Conservation (phyloP, 1,284 basidiomycete species). For the Leccinum pallidistipes region DNA sequence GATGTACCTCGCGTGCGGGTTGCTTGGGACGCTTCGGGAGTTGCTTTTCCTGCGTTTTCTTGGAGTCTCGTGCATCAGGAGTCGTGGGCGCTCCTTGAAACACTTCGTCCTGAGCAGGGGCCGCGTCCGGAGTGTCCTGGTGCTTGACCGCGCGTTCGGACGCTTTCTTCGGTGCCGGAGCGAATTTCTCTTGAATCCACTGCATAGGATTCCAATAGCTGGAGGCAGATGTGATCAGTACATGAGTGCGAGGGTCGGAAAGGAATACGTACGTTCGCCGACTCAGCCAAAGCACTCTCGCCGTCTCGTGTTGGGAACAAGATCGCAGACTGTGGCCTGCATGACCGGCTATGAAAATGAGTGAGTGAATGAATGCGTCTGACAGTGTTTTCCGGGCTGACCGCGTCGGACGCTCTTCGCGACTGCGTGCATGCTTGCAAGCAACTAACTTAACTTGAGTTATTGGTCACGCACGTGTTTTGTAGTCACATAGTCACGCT, state of each 20-base stretch:
- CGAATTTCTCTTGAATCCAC: slow-evolving; percentile 64
- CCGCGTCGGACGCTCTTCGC: slow-evolving; percentile 13
- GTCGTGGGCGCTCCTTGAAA: slow-evolving; percentile 15
- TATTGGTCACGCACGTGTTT: slow-evolving; percentile 21
- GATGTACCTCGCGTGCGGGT: slow-evolving; percentile 30
- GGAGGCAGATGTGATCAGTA: slow-evolving; percentile 11
- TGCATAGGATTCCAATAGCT: slow-evolving; percentile 54
- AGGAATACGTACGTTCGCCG: slow-evolving; percentile 42
- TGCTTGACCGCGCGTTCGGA: slow-evolving; percentile 46
- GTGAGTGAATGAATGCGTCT: slow-evolving; percentile 1
- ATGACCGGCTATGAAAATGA: slow-evolving; percentile 11
- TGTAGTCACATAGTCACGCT: background rate
- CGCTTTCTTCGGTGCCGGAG: slow-evolving; percentile 41
- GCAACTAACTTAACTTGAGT: background rate
- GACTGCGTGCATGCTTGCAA: slow-evolving; percentile 35
- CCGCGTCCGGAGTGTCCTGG: slow-evolving; percentile 42
- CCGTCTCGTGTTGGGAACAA: slow-evolving; percentile 20
- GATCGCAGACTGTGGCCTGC: slow-evolving; percentile 11
- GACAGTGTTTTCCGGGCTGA: slow-evolving; percentile 9
- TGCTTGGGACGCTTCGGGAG: slow-evolving; percentile 18
- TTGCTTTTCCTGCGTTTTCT: slow-evolving; percentile 16
- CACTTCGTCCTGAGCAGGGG: slow-evolving; percentile 24
- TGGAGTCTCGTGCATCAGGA: slow-evolving; percentile 6
- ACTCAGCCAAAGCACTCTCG: slow-evolving; percentile 37
- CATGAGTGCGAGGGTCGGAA: background rate